phyloP scores from a whole-genome alignment of 345 rosid genomes.

The Rhodamnia argentea region DNA sequence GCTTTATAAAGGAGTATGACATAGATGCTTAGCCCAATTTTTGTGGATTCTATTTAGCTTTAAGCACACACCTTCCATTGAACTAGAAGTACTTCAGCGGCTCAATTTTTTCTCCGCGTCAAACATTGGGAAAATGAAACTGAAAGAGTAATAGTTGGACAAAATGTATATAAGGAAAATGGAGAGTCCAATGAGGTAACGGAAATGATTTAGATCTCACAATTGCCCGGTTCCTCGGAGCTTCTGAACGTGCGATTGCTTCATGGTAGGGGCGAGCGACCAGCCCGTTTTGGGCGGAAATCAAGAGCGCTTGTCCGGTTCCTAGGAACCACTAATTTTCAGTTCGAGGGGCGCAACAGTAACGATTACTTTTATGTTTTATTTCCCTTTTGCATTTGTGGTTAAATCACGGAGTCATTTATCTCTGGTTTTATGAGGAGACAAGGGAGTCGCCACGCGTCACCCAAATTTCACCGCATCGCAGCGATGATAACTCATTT shows the following conservation, averaged over 20 bases:
- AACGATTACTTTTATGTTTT: too few relatives aligned
- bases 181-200: background rate
- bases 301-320: too few relatives aligned
- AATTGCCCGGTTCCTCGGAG: too few relatives aligned
- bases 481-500: background rate
- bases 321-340: too few relatives aligned
- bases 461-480: background rate
- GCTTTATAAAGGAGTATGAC: background rate
- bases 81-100: background rate
- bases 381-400: too few relatives aligned
- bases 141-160: background rate
- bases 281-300: too few relatives aligned
- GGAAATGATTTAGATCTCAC: background rate
- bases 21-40: background rate
- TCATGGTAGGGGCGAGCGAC: too few relatives aligned
- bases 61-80: background rate
- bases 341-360: too few relatives aligned
- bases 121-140: background rate
- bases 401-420: background rate
- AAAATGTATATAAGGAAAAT: background rate
- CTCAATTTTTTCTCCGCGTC: background rate
- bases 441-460: background rate
- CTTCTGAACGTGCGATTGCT: too few relatives aligned
- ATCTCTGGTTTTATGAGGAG: background rate
- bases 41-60: background rate